Conservation (phyloP, 305 asterid species). For the Coffea humblotiana region DNA sequence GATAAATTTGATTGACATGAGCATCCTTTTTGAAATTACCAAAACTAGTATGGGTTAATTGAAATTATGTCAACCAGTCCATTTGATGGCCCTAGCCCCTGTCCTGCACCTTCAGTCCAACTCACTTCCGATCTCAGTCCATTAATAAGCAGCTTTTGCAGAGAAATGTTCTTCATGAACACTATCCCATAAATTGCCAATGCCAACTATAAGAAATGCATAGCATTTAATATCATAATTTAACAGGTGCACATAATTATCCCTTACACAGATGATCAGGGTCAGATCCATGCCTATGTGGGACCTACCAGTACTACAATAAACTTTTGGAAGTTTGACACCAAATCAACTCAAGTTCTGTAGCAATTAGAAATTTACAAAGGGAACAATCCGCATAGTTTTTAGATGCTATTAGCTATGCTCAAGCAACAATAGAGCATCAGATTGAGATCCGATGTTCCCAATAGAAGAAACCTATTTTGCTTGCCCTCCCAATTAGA, state of each 20-base stretch:
- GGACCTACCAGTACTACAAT: background rate
- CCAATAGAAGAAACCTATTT: background rate
- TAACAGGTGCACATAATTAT: background rate
- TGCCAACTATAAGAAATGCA: background rate
- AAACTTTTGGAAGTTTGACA: background rate
- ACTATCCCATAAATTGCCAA: background rate
- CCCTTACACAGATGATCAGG: background rate
- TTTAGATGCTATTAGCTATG: background rate
- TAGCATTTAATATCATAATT: slow-evolving; percentile 6
- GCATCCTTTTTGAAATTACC: background rate
- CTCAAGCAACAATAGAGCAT: background rate
- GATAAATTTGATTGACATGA: background rate
- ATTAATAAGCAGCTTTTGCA: background rate
- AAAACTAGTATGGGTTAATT: background rate
- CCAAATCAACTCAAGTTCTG: background rate
- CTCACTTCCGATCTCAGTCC: background rate
- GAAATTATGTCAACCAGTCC: background rate
- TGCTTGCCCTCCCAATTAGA: background rate
- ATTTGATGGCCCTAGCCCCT: background rate
- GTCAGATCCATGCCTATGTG: background rate
- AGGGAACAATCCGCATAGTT: background rate
- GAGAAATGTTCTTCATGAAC: background rate
- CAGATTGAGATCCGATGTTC: background rate
- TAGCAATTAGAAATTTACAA: background rate
- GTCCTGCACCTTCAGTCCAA: background rate